Conservation (phyloP, 2,329 filamentous ascomycete species). For the Metarhizium humberi region DNA sequence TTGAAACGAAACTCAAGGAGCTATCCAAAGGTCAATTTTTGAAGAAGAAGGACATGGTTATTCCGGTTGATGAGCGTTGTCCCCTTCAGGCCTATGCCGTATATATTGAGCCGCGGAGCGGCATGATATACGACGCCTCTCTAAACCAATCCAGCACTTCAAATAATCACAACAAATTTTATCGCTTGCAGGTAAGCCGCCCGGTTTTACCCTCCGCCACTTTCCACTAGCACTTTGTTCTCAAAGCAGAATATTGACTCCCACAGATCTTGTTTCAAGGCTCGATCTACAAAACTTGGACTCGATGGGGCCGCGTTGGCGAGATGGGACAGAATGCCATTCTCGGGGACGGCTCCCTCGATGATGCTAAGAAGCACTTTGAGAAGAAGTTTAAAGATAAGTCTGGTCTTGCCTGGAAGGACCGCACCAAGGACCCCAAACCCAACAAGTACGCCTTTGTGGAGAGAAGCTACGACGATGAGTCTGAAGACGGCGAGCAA, state of each 20-base stretch:
- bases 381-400: constrained; percentile 55
- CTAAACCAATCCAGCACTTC: constrained; percentile 68
- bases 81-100: constrained; percentile 37
- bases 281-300: constrained; percentile 53
- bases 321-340: constrained; percentile 41
- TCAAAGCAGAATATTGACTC: not conserved
- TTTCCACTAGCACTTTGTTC: not conserved
- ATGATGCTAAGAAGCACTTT: constrained; percentile 39
- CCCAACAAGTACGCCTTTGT: constrained; percentile 70
- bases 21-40: constrained; percentile 35
- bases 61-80: constrained; percentile 42
- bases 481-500: constrained; percentile 37
- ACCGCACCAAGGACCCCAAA: constrained; percentile 46
- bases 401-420: constrained; percentile 45
- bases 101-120: constrained; percentile 50
- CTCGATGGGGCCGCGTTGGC: constrained; percentile 72
- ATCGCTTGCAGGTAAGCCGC: constrained; percentile 55
- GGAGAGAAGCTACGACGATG: constrained; percentile 67
- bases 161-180: constrained; percentile 77
- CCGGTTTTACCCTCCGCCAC: not conserved
- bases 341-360: constrained; percentile 32
- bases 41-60: constrained; percentile 32
- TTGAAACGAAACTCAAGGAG: constrained; percentile 19
- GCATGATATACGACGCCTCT: constrained; percentile 67
- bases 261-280: constrained; percentile 30